These are phyloP conservation scores for Paramecium octaurelia DNA, from an alignment of 73 alveolate species.

Conservation along the genomic window DNA sequence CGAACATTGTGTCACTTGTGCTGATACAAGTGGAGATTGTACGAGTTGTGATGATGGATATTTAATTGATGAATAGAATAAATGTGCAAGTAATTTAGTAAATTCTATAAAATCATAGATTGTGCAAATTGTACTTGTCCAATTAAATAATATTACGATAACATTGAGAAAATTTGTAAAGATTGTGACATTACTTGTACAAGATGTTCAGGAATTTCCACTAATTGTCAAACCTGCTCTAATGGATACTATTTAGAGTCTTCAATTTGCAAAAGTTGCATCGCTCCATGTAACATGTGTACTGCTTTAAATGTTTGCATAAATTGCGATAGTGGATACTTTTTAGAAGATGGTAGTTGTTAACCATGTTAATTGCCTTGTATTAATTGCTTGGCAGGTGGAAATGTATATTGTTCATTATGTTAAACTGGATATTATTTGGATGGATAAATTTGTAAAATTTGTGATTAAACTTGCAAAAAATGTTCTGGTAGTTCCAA, in stretches of 20 bases:
- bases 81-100: background rate
- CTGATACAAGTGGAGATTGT: background rate
- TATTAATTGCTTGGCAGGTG: background rate
- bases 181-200: background rate
- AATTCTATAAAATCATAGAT: background rate
- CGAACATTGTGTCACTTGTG: background rate
- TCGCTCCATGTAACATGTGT: constrained; percentile 36
- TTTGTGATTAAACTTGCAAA: background rate
- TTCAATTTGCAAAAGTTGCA: background rate
- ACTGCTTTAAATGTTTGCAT: background rate
- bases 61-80: background rate
- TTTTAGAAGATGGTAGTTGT: background rate
- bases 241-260: constrained; percentile 1
- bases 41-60: background rate
- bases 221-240: background rate
- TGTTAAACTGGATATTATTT: background rate
- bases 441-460: background rate
- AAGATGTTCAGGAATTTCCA: background rate
- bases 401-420: background rate
- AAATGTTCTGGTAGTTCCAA: background rate
- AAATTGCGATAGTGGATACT: background rate
- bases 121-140: constrained; percentile 9
- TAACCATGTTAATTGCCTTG: background rate
- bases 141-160: background rate
- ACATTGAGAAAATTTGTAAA: background rate